Evolutionary conservation across 2,329 filamentous ascomycete species (phyloP), one percentile per base, ranked within the genome.

Genomic region (Aspergillus sp.): DNA sequence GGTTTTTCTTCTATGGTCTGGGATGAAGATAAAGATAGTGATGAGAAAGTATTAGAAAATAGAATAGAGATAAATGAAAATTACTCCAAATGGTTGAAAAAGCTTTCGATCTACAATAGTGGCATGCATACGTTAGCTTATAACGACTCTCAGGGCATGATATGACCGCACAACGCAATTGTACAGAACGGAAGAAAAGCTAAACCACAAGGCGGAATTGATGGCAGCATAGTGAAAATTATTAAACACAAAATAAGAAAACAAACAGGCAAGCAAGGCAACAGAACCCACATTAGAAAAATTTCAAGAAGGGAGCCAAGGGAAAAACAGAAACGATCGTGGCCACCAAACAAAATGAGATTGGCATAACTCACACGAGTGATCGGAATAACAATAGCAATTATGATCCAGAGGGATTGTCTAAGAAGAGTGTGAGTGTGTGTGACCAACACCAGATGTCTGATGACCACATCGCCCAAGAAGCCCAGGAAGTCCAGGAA

Each of bases 111-210:
- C 45, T 47, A 47, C 45, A 18, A 46, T n/a, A 54, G 57, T 58
- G 53, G 52, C 42, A 59, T 62, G 59, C 59, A 58, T 65, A 52
- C 52, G 60, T 66, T 61, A 60, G 59, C 50, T 49, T 18, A 18
- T 46, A 32, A 52, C 22, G 57, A 56, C 26, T 56, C 56, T 32
- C 46, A 55, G 32, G 56, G 54, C 39, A 31, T 55, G 49, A 31
- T 50, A 42, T 42, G 36, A n/a, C 14, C 36, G 14, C 55, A 59
- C 61, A 60, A 58, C 60, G 56, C 52, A 55, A 63, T 57, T 62
- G 58, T 62, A 49, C 51, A 49, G 22, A 47, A 36, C 4, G 18
- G 7, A 14, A 39, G 51, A 59, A 60, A 54, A 56, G 46, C 46
- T 49, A 52, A 42, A 20, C 18, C 32, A 51, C 52, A 29, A 49